phyloP scores from a whole-genome alignment of 2,329 filamentous ascomycete species.

The Neocucurbitaria cava region DNA sequence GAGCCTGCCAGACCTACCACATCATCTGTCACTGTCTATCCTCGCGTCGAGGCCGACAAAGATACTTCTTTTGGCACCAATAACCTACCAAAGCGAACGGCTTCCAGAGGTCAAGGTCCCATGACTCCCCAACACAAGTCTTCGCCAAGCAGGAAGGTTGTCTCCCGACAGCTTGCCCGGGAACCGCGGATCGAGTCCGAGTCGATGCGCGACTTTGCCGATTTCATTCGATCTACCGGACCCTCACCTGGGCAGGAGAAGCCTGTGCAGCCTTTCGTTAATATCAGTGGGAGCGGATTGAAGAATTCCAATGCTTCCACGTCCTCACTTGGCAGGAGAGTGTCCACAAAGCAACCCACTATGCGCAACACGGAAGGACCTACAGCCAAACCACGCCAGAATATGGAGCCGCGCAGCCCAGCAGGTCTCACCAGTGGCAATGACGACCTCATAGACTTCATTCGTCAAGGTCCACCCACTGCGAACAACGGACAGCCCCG shows the following conservation, averaged over 20 bases:
- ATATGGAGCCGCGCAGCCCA: slow-evolving; percentile 69
- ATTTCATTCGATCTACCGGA: slow-evolving; percentile 87
- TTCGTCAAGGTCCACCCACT: slow-evolving; percentile 81
- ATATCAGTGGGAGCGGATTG: slow-evolving; percentile 25
- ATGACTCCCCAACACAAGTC: slow-evolving; percentile 25
- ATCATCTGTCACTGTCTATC: slow-evolving; percentile 42
- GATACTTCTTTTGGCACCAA: slow-evolving; percentile 38
- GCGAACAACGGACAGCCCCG: slow-evolving; percentile 66
- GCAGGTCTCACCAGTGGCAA: slow-evolving; percentile 70
- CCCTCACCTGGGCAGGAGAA: slow-evolving; percentile 51
- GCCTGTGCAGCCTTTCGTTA: slow-evolving; percentile 44
- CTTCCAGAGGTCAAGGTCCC: slow-evolving; percentile 31
- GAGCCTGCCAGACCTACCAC: slow-evolving; percentile 23
- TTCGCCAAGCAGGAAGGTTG: slow-evolving; percentile 33
- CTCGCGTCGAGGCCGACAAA: slow-evolving; percentile 38
- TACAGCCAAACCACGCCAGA: slow-evolving; percentile 34
- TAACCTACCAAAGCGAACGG: slow-evolving; percentile 30
- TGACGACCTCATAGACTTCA: slow-evolving; percentile 93
- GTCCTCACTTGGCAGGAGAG: slow-evolving; percentile 37
- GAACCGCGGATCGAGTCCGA: slow-evolving; percentile 76
- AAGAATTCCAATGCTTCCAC: slow-evolving; percentile 29
- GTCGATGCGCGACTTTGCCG: slow-evolving; percentile 81
- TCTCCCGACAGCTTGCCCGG: slow-evolving; percentile 60
- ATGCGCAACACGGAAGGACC: slow-evolving; percentile 26
- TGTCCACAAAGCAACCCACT: slow-evolving; percentile 31